These are phyloP conservation scores for Candida tibetensis DNA, from an alignment of 805 yeast species.

Conservation along the genomic window DNA sequence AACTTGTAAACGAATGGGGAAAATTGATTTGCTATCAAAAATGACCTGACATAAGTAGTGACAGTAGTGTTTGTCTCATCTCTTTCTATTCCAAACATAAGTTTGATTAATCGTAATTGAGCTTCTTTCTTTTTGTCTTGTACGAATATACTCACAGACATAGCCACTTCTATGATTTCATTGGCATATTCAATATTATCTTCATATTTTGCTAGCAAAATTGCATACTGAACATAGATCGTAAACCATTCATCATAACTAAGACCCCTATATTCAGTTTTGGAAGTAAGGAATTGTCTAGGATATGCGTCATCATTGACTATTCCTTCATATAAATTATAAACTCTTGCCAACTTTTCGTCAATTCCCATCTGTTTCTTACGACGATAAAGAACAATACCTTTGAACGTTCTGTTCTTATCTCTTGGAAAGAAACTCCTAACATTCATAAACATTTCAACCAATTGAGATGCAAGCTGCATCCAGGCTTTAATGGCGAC, in stretches of 20 bases:
- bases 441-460: slow-evolving; percentile 78
- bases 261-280: slow-evolving; percentile 68
- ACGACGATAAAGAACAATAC: slow-evolving; percentile 60
- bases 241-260: slow-evolving; percentile 81
- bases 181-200: slow-evolving; percentile 56
- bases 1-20: slow-evolving; percentile 63
- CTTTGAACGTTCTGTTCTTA: slow-evolving; percentile 64
- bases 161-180: slow-evolving; percentile 66
- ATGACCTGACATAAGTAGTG: slow-evolving; percentile 56
- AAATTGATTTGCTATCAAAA: slow-evolving; percentile 72
- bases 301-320: slow-evolving; percentile 20
- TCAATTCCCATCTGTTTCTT: slow-evolving; percentile 64
- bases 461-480: slow-evolving; percentile 74
- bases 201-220: slow-evolving; percentile 60
- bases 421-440: slow-evolving; percentile 78
- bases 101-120: slow-evolving; percentile 59
- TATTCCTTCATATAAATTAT: slow-evolving; percentile 60
- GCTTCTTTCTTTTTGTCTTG: slow-evolving; percentile 61
- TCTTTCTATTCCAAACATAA: slow-evolving; percentile 52
- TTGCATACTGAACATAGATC: slow-evolving; percentile 74
- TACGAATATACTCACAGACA: slow-evolving; percentile 72
- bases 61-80: slow-evolving; percentile 52
- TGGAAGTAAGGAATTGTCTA: slow-evolving; percentile 44
- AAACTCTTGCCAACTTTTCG: slow-evolving; percentile 67
- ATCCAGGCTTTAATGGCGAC: slow-evolving; percentile 80